phyloP scores from a whole-genome alignment of 202 grass and related monocot genomes.

The Miscanthus sacchariflorus region DNA sequence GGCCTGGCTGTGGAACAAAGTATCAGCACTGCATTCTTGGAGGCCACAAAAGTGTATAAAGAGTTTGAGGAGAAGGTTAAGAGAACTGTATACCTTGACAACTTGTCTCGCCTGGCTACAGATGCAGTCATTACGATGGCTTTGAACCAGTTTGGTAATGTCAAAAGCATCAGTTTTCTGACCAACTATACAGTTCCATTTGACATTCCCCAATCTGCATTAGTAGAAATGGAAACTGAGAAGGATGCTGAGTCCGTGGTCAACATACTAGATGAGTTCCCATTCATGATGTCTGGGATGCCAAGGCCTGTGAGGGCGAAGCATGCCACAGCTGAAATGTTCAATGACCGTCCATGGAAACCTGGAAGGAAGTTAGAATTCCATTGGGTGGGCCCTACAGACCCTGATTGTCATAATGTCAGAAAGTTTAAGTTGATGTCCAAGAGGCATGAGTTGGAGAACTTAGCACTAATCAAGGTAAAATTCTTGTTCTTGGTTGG shows the following conservation, averaged over 20 bases:
- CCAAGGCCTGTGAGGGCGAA: constrained; percentile 71
- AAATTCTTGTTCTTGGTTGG: constrained; percentile 25
- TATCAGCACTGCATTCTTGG: constrained; percentile 14
- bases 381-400: constrained; percentile 42
- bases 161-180: constrained; percentile 59
- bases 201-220: constrained; percentile 66
- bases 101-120: constrained; percentile 53
- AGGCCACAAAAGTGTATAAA: constrained; percentile 56
- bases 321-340: constrained; percentile 65
- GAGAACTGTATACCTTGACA: constrained; percentile 69
- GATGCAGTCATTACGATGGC: constrained; percentile 55
- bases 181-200: constrained; percentile 71
- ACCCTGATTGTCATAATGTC: constrained; percentile 43
- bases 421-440: constrained; percentile 50
- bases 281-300: constrained; percentile 85
- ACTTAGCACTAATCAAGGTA: constrained; percentile 57
- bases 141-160: constrained; percentile 66
- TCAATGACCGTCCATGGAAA: constrained; percentile 54
- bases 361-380: constrained; percentile 61
- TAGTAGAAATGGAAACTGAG: constrained; percentile 79
- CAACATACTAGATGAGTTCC: constrained; percentile 59
- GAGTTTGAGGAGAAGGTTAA: constrained; percentile 68
- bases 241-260: constrained; percentile 59
- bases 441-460: constrained; percentile 49
- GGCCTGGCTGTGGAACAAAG: constrained; percentile 23